phyloP scores from a whole-genome alignment of 129 eudicot species.

The Centaurea solstitialis region DNA sequence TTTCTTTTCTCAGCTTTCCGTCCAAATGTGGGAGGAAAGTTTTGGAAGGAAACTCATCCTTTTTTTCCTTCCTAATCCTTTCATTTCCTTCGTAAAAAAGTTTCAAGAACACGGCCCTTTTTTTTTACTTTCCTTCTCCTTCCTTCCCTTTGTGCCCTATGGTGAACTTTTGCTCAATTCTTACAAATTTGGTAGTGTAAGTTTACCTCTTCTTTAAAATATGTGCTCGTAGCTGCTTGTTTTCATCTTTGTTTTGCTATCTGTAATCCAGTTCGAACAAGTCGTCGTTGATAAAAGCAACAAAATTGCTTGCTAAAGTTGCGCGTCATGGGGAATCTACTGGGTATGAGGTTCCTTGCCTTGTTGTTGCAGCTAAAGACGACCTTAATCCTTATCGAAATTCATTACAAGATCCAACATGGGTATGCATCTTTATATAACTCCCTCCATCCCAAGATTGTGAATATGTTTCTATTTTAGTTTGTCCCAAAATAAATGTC shows the following conservation, averaged over 20 bases:
- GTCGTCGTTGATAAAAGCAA: slow-evolving; percentile 73
- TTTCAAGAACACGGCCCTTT: too few relatives aligned
- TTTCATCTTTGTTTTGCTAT: neutral
- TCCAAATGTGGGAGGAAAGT: too few relatives aligned
- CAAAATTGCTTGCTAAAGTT: slow-evolving; percentile 85
- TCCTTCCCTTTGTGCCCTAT: too few relatives aligned
- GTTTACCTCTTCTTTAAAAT: neutral
- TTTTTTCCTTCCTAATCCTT: too few relatives aligned
- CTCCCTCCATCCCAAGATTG: neutral
- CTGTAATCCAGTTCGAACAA: slow-evolving; percentile 56
- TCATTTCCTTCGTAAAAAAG: too few relatives aligned
- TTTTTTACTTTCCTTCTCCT: too few relatives aligned
- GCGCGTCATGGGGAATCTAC: slow-evolving; percentile 87
- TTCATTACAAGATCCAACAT: slow-evolving; percentile 85
- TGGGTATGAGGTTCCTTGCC: slow-evolving; percentile 94
- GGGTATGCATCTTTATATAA: slow-evolving; percentile 55
- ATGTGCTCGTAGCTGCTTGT: slow-evolving; percentile 11
- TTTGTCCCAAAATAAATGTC: neutral
- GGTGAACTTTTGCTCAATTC: too few relatives aligned
- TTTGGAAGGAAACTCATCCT: too few relatives aligned
- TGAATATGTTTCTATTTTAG: neutral
- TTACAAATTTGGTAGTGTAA: neutral
- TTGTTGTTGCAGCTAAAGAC: slow-evolving; percentile 89
- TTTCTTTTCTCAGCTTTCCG: too few relatives aligned
- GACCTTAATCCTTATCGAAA: slow-evolving; percentile 77